Evolutionary conservation across 305 asterid genomes (phyloP).

Genomic region (Plantago rigida): DNA sequence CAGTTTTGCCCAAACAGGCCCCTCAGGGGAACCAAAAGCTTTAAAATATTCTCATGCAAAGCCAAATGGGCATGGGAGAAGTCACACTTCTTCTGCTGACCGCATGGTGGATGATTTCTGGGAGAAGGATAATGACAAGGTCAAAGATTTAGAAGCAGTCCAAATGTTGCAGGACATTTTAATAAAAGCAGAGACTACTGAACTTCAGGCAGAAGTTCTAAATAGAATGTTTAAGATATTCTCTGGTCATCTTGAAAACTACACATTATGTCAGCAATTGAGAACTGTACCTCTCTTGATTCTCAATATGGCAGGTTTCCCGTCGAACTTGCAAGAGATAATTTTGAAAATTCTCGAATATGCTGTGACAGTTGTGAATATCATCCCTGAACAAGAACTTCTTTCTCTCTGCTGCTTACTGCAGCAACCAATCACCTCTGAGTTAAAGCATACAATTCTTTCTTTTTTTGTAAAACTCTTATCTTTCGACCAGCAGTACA

Average conservation of each 20-base stretch:
- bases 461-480: slow-evolving; percentile 82
- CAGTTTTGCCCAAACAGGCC: slow-evolving; percentile 76
- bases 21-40: slow-evolving; percentile 41
- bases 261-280: slow-evolving; percentile 84
- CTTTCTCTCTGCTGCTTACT: slow-evolving; percentile 91
- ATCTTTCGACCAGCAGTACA: slow-evolving; percentile 96
- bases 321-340: slow-evolving; percentile 74
- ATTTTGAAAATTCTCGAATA: slow-evolving; percentile 95
- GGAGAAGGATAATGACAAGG: slow-evolving; percentile 86
- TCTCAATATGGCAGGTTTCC: slow-evolving; percentile 92
- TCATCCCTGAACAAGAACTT: slow-evolving; percentile 94
- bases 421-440: slow-evolving; percentile 83
- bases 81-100: slow-evolving; percentile 68
- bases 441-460: slow-evolving; percentile 70
- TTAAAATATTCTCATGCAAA: slow-evolving; percentile 51
- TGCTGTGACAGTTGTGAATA: slow-evolving; percentile 91
- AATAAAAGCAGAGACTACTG: slow-evolving; percentile 80
- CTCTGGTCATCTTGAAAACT: slow-evolving; percentile 92
- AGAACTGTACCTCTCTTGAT: slow-evolving; percentile 93
- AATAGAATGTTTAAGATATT: slow-evolving; percentile 89
- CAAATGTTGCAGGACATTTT: slow-evolving; percentile 93
- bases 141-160: slow-evolving; percentile 93
- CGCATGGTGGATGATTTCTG: slow-evolving; percentile 56
- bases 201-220: slow-evolving; percentile 85
- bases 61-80: slow-evolving; percentile 57